A percentile compares a stretch with the other conserved stretches of the same genome.
Conservation (phyloP, 2,329 filamentous ascomycete genomes). For the Davidsoniella australis region DNA sequence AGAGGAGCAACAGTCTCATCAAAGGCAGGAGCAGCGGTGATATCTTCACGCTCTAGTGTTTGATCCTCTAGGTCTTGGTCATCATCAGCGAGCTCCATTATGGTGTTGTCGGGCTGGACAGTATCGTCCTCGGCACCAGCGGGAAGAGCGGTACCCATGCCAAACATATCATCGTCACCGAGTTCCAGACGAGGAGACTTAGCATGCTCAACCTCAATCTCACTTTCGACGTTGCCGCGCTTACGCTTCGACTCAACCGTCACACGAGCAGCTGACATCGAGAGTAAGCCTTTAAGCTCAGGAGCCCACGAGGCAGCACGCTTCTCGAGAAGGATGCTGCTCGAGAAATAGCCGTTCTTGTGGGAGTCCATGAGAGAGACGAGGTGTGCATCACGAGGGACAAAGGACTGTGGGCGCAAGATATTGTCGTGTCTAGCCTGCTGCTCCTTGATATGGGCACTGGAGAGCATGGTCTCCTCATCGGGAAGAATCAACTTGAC, state of each 20-base stretch:
- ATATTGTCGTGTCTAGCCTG: constrained; percentile 78
- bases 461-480: constrained; percentile 59
- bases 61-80: constrained; percentile 33
- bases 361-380: constrained; percentile 84
- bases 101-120: constrained; percentile 41
- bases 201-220: constrained; percentile 52
- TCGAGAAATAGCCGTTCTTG: constrained; percentile 76
- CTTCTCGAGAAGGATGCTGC: constrained; percentile 67
- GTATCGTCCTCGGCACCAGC: constrained; percentile 30
- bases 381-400: constrained; percentile 74
- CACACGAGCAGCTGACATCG: constrained; percentile 60
- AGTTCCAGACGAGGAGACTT: constrained; percentile 56
- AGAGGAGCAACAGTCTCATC: constrained; percentile 64
- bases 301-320: constrained; percentile 72
- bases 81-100: constrained; percentile 47
- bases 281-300: constrained; percentile 83
- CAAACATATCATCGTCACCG: constrained; percentile 45
- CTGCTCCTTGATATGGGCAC: constrained; percentile 65
- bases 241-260: constrained; percentile 81
- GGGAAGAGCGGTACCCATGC: constrained; percentile 13
- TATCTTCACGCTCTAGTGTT: constrained; percentile 27
- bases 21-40: constrained; percentile 39
- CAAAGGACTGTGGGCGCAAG: constrained; percentile 61
- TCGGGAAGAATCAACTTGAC: constrained; percentile 75
- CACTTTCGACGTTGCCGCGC: constrained; percentile 71